These are phyloP conservation scores for Senna tora DNA, from an alignment of 306 rosid species.

Conservation along the genomic window DNA sequence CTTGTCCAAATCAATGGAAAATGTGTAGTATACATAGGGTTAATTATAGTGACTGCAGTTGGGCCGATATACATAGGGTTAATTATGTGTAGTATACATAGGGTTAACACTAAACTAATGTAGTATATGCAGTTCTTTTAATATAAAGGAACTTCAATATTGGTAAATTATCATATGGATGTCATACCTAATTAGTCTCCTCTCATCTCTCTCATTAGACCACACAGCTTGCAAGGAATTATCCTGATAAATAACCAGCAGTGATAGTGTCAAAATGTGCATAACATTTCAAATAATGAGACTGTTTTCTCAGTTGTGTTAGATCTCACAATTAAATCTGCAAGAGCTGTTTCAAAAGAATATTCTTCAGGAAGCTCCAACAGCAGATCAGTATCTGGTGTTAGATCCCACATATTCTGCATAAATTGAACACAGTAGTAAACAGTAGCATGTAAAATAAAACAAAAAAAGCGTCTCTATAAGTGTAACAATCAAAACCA, in stretches of 20 bases:
- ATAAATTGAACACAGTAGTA: constrained; percentile 20
- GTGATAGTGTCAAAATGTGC: not conserved
- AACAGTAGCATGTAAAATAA: not conserved
- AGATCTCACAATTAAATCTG: constrained; percentile 66
- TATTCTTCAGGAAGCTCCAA: constrained; percentile 65
- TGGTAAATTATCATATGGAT: not conserved
- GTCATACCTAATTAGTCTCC: constrained; percentile 49
- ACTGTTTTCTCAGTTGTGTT: not conserved
- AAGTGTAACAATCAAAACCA: constrained; percentile 3
- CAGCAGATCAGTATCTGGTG: constrained; percentile 58
- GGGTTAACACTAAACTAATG: not conserved
- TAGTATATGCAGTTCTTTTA: not conserved
- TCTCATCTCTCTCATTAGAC: constrained; percentile 40
- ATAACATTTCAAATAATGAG: not conserved
- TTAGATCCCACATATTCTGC: constrained; percentile 80
- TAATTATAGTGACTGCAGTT: not conserved
- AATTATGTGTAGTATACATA: not conserved
- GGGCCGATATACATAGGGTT: not conserved
- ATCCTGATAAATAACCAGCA: constrained; percentile 50
- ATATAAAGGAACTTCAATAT: not conserved
- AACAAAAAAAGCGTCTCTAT: too few species aligned
- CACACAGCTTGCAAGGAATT: constrained; percentile 78
- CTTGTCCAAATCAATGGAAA: not conserved
- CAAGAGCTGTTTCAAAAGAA: constrained; percentile 62
- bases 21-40: not conserved